Evolutionary conservation across 2,329 filamentous ascomycete species (phyloP).

Genomic region (Tympanopsis confertula): DNA sequence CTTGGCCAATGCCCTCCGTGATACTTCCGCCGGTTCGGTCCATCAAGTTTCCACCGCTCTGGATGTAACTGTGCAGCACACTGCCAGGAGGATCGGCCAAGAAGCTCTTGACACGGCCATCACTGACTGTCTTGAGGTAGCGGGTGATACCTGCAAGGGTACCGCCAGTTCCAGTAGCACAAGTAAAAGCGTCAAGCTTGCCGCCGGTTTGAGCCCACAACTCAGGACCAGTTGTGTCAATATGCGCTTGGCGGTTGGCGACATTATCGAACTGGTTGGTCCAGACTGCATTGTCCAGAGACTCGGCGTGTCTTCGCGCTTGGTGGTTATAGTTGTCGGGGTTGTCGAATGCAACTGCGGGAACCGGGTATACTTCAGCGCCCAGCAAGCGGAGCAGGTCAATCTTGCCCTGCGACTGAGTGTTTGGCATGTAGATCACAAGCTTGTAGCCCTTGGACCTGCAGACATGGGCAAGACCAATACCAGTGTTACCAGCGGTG

Average conservation of each 20-base stretch:
- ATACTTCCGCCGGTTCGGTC: conserved; percentile 79
- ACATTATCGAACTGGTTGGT: conserved; percentile 98
- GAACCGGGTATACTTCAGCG: conserved; percentile 90
- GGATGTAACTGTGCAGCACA: conserved; percentile 85
- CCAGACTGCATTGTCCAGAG: conserved; percentile 82
- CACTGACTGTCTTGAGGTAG: conserved; percentile 73
- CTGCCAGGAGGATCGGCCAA: conserved; percentile 89
- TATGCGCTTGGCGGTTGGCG: conserved; percentile 84
- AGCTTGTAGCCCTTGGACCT: conserved; percentile 82
- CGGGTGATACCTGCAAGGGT: conserved; percentile 81
- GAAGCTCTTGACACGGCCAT: conserved; percentile 72
- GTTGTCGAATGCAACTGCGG: conserved; percentile 89
- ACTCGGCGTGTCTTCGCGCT: conserved; percentile 78
- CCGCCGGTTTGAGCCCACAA: conserved; percentile 89
- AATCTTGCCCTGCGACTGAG: conserved; percentile 94
- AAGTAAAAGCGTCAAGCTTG: conserved; percentile 85
- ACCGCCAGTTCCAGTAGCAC: conserved; percentile 83
- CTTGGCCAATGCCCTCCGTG: conserved; percentile 95
- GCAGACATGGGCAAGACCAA: conserved; percentile 93
- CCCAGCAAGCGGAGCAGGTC: conserved; percentile 82
- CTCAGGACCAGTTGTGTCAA: conserved; percentile 93
- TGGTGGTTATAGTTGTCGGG: conserved; percentile 97
- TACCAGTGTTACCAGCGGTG: conserved; percentile 94
- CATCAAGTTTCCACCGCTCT: conserved; percentile 69
- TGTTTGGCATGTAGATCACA: conserved; percentile 99